phyloP scores from a whole-genome alignment of 2,329 filamentous ascomycete species.

The Gyromitra esculenta region DNA sequence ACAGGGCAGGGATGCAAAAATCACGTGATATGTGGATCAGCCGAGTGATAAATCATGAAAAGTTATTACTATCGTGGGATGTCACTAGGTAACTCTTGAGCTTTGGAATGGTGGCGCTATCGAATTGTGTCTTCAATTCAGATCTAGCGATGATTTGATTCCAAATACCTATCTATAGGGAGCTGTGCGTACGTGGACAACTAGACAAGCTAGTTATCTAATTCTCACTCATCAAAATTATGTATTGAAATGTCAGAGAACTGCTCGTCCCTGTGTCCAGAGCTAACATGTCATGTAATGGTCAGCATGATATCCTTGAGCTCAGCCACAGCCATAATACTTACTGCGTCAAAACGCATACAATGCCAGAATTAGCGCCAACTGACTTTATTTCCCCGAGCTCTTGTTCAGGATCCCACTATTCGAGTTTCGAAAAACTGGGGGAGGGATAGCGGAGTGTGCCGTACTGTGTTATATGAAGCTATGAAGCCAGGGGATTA shows the following conservation, averaged over 20 bases:
- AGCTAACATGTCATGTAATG: not conserved
- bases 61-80: not conserved
- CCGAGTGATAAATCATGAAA: constrained; percentile 10
- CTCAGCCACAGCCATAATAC: not conserved
- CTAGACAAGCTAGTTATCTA: not conserved
- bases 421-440: not conserved
- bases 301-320: not conserved
- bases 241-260: not conserved
- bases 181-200: not conserved
- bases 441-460: not conserved
- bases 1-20: not conserved
- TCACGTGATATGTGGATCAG: not conserved
- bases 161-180: not conserved
- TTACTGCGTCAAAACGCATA: not conserved
- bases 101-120: not conserved
- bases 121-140: not conserved
- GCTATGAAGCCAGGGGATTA: not conserved
- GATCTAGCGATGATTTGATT: not conserved
- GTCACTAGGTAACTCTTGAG: not conserved
- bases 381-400: not conserved
- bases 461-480: not conserved
- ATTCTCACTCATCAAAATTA: not conserved
- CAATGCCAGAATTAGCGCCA: not conserved
- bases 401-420: not conserved
- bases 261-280: not conserved